These are phyloP conservation scores for Sindora glabra DNA, from an alignment of 306 rosid genomes.

Conservation along the genomic window DNA sequence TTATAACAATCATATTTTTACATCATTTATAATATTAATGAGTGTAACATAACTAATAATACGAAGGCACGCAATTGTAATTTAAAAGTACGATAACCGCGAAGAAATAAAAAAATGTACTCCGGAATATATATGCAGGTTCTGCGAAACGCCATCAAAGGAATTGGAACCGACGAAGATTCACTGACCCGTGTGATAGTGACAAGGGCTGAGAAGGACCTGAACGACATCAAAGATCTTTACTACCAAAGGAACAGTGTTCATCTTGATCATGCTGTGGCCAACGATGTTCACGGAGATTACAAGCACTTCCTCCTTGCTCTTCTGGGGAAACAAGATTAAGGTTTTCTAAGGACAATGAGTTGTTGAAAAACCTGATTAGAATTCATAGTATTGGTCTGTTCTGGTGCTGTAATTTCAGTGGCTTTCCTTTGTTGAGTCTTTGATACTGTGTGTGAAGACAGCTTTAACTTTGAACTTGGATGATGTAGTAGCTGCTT, in stretches of 20 bases:
- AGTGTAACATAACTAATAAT: no score
- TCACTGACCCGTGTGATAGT: slow-evolving; percentile 71
- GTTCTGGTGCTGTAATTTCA: no score
- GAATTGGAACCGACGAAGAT: slow-evolving; percentile 61
- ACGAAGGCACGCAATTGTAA: no score
- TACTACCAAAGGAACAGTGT: slow-evolving; percentile 58
- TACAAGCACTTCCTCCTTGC: slow-evolving; percentile 64
- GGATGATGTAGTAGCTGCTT: no score
- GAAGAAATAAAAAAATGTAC: not conserved
- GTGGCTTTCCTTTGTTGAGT: no score
- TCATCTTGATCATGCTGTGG: slow-evolving; percentile 57
- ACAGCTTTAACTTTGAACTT: no score
- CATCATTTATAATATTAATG: no score
- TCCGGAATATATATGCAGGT: slow-evolving; percentile 25
- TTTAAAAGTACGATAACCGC: no score
- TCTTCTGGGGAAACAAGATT: slow-evolving; percentile 51
- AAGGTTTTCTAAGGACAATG: not conserved
- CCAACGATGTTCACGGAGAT: slow-evolving; percentile 63
- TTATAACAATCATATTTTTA: no score
- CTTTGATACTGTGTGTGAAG: no score
- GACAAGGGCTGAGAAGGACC: slow-evolving; percentile 63
- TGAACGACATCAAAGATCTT: slow-evolving; percentile 50
- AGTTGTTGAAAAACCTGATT: not conserved
- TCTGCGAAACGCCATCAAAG: slow-evolving; percentile 50
- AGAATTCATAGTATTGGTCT: not conserved